These are phyloP conservation scores for Nitzschia sp. DNA, from an alignment of 108 stramenopile genomes.

Conservation along the genomic window DNA sequence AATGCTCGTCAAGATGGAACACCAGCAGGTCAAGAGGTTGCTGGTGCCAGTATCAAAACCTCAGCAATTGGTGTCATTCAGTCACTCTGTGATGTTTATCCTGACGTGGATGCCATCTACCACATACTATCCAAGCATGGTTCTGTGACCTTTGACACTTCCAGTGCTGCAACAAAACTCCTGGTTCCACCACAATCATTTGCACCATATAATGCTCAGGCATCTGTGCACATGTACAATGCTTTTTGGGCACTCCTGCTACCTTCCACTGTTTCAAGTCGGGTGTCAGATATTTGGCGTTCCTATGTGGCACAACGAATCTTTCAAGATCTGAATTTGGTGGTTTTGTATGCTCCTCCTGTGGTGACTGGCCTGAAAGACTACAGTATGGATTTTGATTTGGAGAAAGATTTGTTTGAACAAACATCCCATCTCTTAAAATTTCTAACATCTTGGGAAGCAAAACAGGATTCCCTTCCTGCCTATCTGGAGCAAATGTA, in stretches of 20 bases:
- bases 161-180: too few species aligned
- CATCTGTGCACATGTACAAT: constrained; percentile 38
- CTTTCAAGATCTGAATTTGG: neutral
- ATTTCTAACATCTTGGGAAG: constrained; percentile 32
- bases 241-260: constrained; percentile 54
- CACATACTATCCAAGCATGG: neutral
- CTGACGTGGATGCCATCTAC: neutral
- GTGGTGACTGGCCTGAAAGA: neutral
- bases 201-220: constrained; percentile 33
- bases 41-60: neutral
- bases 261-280: constrained; percentile 56
- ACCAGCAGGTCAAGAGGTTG: too few species aligned
- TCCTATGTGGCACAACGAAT: constrained; percentile 11
- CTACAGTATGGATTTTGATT: neutral
- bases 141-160: too few species aligned
- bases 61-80: neutral
- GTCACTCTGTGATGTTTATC: neutral
- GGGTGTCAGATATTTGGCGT: constrained; percentile 61
- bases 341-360: neutral
- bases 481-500: constrained; percentile 18
- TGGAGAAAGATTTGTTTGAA: constrained; percentile 29
- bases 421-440: constrained; percentile 31
- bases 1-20: too few species aligned
- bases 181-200: neutral
- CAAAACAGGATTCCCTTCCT: neutral